These are phyloP conservation scores for Stereum hirsutum DNA, from an alignment of 1,284 basidiomycete species.

Conservation along the genomic window DNA sequence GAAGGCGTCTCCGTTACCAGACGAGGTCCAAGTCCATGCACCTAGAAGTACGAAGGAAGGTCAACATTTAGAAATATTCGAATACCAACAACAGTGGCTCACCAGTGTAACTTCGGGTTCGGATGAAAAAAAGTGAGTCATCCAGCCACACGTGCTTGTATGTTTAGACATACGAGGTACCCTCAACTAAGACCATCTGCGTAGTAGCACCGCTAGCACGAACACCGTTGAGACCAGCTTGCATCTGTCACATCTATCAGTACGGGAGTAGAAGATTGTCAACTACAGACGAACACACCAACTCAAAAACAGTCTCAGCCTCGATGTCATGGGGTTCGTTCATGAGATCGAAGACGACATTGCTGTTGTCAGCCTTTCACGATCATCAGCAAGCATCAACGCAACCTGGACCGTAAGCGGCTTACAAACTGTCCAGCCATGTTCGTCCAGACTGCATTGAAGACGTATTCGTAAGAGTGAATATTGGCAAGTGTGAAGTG, in stretches of 20 bases:
- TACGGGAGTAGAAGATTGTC: too few relatives aligned
- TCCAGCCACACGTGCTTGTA: too few relatives aligned
- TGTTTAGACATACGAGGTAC: too few relatives aligned
- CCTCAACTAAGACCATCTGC: conserved; percentile 41
- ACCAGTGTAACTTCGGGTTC: too few relatives aligned
- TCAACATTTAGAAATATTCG: too few relatives aligned
- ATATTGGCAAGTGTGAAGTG: background rate
- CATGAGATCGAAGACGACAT: conserved; percentile 55
- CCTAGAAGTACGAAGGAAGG: too few relatives aligned
- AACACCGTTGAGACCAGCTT: conserved; percentile 55
- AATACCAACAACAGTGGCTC: too few relatives aligned
- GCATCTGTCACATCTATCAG: conserved; percentile 29
- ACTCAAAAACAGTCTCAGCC: conserved; percentile 33
- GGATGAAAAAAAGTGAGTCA: too few relatives aligned
- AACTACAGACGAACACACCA: conserved; percentile 23
- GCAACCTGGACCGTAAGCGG: conserved; percentile 8
- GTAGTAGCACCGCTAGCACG: conserved; percentile 47
- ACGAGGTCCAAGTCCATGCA: conserved; percentile 48
- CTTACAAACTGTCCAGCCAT: conserved; percentile 43
- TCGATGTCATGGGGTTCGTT: conserved; percentile 54
- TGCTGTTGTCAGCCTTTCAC: conserved; percentile 34
- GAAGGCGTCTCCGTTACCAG: conserved; percentile 48
- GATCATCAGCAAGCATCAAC: conserved; percentile 2
- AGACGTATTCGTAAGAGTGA: conserved; percentile 4
- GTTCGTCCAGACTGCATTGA: conserved; percentile 53